phyloP scores from a whole-genome alignment of 768 basidiomycete genomes.

The Cystofilobasidium macerans region DNA sequence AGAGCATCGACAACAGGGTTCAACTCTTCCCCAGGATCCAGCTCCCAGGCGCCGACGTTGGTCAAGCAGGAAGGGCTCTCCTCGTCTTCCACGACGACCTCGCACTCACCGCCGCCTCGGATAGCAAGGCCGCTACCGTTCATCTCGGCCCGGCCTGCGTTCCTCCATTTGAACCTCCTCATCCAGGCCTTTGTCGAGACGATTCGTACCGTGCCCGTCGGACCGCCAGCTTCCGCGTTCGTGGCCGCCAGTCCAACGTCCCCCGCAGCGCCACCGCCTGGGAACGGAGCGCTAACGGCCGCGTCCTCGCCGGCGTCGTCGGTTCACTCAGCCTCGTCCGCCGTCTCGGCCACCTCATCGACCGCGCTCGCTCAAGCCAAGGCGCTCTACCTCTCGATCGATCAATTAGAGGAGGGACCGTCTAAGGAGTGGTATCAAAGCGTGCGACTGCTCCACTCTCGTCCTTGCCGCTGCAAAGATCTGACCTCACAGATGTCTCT shows the following conservation, averaged over 20 bases:
- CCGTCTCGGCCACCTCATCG: slow-evolving; percentile 9
- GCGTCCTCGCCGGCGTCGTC: slow-evolving; percentile 8
- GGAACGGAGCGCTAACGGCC: neutral
- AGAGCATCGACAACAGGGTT: too few relatives aligned
- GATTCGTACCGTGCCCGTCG: slow-evolving; percentile 47
- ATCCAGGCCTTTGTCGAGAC: slow-evolving; percentile 80
- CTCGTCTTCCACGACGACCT: neutral
- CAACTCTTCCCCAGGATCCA: neutral
- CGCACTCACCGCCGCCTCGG: neutral
- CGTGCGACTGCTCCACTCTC: neutral
- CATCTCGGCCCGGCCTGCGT: slow-evolving; percentile 55
- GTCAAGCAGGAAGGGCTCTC: too few relatives aligned
- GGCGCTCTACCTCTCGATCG: slow-evolving; percentile 56
- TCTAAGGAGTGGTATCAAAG: slow-evolving; percentile 52
- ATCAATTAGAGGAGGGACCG: slow-evolving; percentile 45
- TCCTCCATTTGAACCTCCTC: slow-evolving; percentile 70
- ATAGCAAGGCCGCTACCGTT: slow-evolving; percentile 23
- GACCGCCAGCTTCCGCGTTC: neutral
- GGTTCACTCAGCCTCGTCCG: slow-evolving; percentile 7
- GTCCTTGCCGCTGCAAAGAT: neutral
- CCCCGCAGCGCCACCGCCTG: neutral
- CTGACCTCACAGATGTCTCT: neutral
- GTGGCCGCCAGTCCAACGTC: neutral
- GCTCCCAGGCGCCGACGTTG: too few relatives aligned
- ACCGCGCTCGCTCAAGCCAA: slow-evolving; percentile 40